These are phyloP conservation scores for Heritiera littoralis DNA, from an alignment of 345 rosid species.

Conservation along the genomic window DNA sequence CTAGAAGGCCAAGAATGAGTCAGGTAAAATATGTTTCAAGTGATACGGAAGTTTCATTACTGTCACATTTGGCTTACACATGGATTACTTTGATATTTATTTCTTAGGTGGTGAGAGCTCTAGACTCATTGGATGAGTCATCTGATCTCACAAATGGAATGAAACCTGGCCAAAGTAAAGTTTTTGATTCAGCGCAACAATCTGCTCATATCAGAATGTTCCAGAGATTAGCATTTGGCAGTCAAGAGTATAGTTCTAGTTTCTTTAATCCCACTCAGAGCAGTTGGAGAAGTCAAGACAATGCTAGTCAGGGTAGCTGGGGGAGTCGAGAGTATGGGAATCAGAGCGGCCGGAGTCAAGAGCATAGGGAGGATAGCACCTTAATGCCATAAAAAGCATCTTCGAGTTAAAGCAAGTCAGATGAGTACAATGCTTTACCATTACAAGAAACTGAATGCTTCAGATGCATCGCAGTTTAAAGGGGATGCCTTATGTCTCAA, in stretches of 20 bases:
- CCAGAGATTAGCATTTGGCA: slow-evolving; percentile 90
- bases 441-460: neutral
- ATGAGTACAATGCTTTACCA: slow-evolving; percentile 21
- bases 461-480: neutral
- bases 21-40: slow-evolving; percentile 48
- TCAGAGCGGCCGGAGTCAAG: slow-evolving; percentile 42
- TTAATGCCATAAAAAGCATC: slow-evolving; percentile 40
- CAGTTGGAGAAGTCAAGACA: slow-evolving; percentile 83
- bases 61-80: neutral
- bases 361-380: slow-evolving; percentile 35
- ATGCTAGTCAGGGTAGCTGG: slow-evolving; percentile 16
- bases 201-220: slow-evolving; percentile 96
- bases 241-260: slow-evolving; percentile 82
- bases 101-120: slow-evolving; percentile 80
- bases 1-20: slow-evolving; percentile 91
- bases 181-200: slow-evolving; percentile 72
- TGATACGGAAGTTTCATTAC: neutral
- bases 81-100: neutral
- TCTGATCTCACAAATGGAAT: slow-evolving; percentile 86
- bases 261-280: slow-evolving; percentile 59
- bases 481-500: neutral
- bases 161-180: slow-evolving; percentile 90
- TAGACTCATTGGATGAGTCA: slow-evolving; percentile 66
- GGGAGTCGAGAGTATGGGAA: slow-evolving; percentile 55
- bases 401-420: neutral